These are phyloP conservation scores for Phytophthora megakarya DNA, from an alignment of 352 stramenopile genomes.

Conservation along the genomic window DNA sequence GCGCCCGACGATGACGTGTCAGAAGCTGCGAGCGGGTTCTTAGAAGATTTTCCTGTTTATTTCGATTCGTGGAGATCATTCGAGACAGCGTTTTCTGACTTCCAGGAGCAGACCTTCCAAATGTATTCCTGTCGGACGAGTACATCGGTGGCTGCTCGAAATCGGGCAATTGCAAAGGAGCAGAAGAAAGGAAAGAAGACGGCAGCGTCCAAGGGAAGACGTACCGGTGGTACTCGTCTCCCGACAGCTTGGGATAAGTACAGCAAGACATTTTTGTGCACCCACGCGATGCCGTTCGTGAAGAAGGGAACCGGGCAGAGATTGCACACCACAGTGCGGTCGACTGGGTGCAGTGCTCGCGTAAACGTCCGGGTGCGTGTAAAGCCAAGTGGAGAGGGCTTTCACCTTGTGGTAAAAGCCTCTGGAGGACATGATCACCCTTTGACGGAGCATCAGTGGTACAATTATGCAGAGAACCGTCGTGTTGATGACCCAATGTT, in stretches of 20 bases:
- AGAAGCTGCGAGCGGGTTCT: no score
- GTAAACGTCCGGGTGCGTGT: neutral
- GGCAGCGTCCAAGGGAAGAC: neutral
- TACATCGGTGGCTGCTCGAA: neutral
- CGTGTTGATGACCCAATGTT: neutral
- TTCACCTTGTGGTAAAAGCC: neutral
- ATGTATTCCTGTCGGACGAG: neutral
- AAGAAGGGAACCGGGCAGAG: neutral
- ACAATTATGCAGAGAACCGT: slow-evolving; percentile 1
- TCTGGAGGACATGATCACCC: neutral
- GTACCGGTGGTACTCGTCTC: neutral
- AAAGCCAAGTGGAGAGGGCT: neutral
- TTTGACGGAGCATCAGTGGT: slow-evolving; percentile 1
- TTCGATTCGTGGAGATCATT: no score
- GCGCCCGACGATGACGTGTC: no score
- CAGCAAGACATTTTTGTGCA: slow-evolving; percentile 1
- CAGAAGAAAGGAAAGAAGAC: neutral
- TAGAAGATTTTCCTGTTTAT: no score
- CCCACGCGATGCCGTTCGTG: neutral
- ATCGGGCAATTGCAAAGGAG: neutral
- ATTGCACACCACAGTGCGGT: neutral
- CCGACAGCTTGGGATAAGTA: neutral
- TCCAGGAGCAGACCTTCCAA: neutral
- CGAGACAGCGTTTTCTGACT: neutral
- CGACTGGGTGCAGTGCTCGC: neutral